Base-by-base conservation (phyloP, 805 yeast species). In the Metschnikowia noctiluminum region DNA sequence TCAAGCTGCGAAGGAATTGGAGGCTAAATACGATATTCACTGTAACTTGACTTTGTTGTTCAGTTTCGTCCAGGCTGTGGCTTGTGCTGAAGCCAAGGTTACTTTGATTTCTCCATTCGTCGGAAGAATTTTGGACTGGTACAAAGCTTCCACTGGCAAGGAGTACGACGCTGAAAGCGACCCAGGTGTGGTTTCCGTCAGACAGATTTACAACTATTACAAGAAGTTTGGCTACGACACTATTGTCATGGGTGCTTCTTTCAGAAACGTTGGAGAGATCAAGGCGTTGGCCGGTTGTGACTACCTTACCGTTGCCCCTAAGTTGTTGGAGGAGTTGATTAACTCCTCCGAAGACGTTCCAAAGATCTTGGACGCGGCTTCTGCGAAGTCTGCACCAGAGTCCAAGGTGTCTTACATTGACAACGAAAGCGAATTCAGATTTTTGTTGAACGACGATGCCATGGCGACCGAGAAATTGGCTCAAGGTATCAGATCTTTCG, bases 181-280 rank as follows among this genome's bases (percentile, higher is more conserved):
- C 74, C 99, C 99, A 60, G 99, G 99, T 86, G 98, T 94, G 54
- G 45, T 77, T 44, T 89, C 97, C 38, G 99, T 94, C 62, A 85
- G 84, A 74, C 69, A 67, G 54, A 94, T 94, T 73, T 94, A 71
- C 88, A 87, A 91, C 87, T 94, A 94, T 84, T 94, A 94, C 87
- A 94, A 94, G 85, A 92, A 92, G 78, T 89, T 73, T 74, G 92
- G 85, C 62, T 94, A 94, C 84, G 81, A 92, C 64, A 94, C 99
- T 71, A 91, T 94, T 68, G 98, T 94, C 67, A 94, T 94, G 99
- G 99, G 99, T 75, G 99, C 99, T 52, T 92, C 98, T 52, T 92
- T 94, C 90, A 92, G 99, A 84, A 94, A 91, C 80, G 73, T 77
- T 55, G 96, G 90, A 61, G 99, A 92, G 78, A 89, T 94, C 75